Conservation (phyloP, 169 alveolate species). For the Plasmodium yoelii region DNA sequence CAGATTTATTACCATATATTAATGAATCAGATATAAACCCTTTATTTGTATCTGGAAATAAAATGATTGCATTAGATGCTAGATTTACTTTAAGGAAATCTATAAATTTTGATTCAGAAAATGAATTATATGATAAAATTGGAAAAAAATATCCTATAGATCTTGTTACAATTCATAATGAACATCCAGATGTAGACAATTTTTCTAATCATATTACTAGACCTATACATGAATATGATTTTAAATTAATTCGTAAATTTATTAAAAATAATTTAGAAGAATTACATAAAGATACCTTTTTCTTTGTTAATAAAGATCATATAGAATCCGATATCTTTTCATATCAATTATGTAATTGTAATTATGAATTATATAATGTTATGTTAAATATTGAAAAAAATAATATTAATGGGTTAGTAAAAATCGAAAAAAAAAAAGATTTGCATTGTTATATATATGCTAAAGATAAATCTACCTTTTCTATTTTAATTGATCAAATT, state of each 20-base stretch:
- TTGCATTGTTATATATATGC: slow-evolving; percentile 57
- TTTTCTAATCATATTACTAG: slow-evolving; percentile 22
- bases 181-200: background rate
- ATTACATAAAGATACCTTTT: slow-evolving; percentile 27
- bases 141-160: slow-evolving; percentile 36
- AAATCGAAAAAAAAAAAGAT: slow-evolving; percentile 44
- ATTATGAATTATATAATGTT: slow-evolving; percentile 53
- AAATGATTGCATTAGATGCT: slow-evolving; percentile 61
- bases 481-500: slow-evolving; percentile 15
- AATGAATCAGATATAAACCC: slow-evolving; percentile 78
- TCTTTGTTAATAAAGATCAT: slow-evolving; percentile 14
- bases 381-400: slow-evolving; percentile 9
- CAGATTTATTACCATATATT: slow-evolving; percentile 66
- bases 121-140: background rate
- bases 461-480: slow-evolving; percentile 11
- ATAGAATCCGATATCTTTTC: slow-evolving; percentile 33
- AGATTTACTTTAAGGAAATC: slow-evolving; percentile 39
- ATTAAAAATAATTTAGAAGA: slow-evolving; percentile 20
- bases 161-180: slow-evolving; percentile 6
- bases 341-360: slow-evolving; percentile 47
- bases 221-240: slow-evolving; percentile 32
- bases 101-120: background rate
- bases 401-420: slow-evolving; percentile 22
- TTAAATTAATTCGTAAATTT: slow-evolving; percentile 39
- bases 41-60: slow-evolving; percentile 25